Percentiles rank a stretch among this genome's conserved stretches.
These are phyloP conservation scores for Neoboletus subvelutipes DNA, from an alignment of 768 basidiomycete genomes.

Conservation along the genomic window DNA sequence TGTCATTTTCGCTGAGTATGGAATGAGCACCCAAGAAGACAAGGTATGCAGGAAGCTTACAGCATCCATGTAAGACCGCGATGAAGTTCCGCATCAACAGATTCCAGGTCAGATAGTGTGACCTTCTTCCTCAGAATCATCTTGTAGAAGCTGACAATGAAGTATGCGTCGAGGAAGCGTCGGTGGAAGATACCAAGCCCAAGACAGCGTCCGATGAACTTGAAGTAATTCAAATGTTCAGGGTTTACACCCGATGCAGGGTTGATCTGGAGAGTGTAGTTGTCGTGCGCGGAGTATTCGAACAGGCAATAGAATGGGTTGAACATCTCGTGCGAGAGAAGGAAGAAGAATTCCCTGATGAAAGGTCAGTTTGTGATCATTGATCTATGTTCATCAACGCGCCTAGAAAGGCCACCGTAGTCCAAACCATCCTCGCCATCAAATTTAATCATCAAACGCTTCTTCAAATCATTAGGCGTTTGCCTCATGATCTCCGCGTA, in stretches of 20 bases:
- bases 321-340: slow-evolving; percentile 99
- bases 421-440: slow-evolving; percentile 98
- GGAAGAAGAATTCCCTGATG: slow-evolving; percentile 97
- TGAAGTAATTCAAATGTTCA: slow-evolving; percentile 99
- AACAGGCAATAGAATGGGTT: slow-evolving; percentile 99
- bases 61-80: slow-evolving; percentile 99
- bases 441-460: slow-evolving; percentile 99
- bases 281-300: slow-evolving; percentile 99
- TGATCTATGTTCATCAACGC: slow-evolving; percentile 22
- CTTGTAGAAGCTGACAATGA: slow-evolving; percentile 99
- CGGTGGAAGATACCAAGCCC: slow-evolving; percentile 98
- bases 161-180: slow-evolving; percentile 98
- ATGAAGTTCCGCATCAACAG: slow-evolving; percentile 93
- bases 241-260: slow-evolving; percentile 98
- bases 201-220: slow-evolving; percentile 95
- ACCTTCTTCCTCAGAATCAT: slow-evolving; percentile 99
- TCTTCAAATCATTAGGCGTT: slow-evolving; percentile 97
- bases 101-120: slow-evolving; percentile 88
- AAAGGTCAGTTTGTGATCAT: slow-evolving; percentile 8
- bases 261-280: slow-evolving; percentile 99
- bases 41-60: slow-evolving; percentile 46
- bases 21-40: slow-evolving; percentile 12
- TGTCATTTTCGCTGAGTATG: slow-evolving; percentile 85
- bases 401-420: slow-evolving; percentile 98
- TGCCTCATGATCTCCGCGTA: slow-evolving; percentile 99